Evolutionary conservation across 2,329 filamentous ascomycete genomes (phyloP), one percentile per base, ranked within the genome.

Genomic region (Colletotrichum siamense): DNA sequence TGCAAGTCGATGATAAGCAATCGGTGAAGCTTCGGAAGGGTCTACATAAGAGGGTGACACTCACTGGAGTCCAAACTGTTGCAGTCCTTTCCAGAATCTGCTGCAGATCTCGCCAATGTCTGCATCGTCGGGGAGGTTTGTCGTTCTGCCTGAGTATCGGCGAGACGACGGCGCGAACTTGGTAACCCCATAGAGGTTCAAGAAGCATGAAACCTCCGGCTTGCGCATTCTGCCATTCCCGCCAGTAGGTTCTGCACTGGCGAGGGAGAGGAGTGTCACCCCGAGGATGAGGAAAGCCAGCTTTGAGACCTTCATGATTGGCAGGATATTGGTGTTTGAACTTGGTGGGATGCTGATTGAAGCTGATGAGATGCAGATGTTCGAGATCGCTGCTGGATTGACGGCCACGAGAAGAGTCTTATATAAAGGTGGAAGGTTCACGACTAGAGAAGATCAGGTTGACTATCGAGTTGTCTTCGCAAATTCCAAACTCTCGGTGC

Each of bases 161-260:
- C 28, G 44, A 52, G 44, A 52, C 18, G 18, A 2, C 0, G 39
- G 39, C 39, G 18, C 2, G 39, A 3, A 44, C 16, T 18, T 18
- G 36, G 3, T 3, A 44, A 44, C 0, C 36, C 36, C 36, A 44
- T 44, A 18, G 16, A 3, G 1, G 1, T 49, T 6, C 39, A 49
- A 0, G 18, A 4, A 7, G 18, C 39, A 49, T 6, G 1, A 2
- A 49, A 2, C 18, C 18, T 49, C 18, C 18, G 18, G 39, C 0
- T 18, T 49, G 39, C 18, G 18, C n/a, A 13, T 0, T 13, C 10
- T 13, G 16, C n/a, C 44, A 0, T 52, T 22, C n/a, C 44, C 44
- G n/a, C 12, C 44, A 13, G n/a, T 13, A 24, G 18, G 44, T 24
- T 52, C 12, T 52, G 44, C n/a, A 22, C 44, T 52, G 44, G 1